These are phyloP conservation scores for Gelatoporia subvermispora DNA, from an alignment of 768 basidiomycete genomes.

Conservation along the genomic window DNA sequence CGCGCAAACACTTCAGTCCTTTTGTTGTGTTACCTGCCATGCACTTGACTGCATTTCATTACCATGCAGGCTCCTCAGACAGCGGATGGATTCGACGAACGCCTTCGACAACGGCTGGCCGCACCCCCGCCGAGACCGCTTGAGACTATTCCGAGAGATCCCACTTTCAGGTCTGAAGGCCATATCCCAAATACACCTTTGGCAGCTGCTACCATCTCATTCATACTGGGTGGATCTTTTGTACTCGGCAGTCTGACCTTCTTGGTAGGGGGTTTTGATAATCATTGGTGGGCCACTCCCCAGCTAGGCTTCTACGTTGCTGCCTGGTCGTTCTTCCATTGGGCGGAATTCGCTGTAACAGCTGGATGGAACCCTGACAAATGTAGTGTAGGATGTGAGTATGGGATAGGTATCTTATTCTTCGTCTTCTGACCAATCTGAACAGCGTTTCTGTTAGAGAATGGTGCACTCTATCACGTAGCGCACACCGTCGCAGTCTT, in stretches of 20 bases:
- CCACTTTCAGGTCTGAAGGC: slow-evolving; percentile 36
- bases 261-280: slow-evolving; percentile 37
- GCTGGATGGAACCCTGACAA: slow-evolving; percentile 94
- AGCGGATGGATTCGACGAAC: slow-evolving; percentile 20
- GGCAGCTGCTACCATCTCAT: slow-evolving; percentile 70
- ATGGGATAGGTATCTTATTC: too few species aligned
- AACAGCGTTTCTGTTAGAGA: slow-evolving; percentile 89
- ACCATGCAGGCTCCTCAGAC: not conserved
- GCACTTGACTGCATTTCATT: not conserved
- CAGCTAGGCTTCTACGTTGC: slow-evolving; percentile 82
- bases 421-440: not conserved
- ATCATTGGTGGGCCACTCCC: slow-evolving; percentile 60
- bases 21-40: slow-evolving; percentile 1
- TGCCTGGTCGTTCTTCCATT: slow-evolving; percentile 85
- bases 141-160: slow-evolving; percentile 46
- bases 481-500: slow-evolving; percentile 73
- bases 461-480: slow-evolving; percentile 78
- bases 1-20: not conserved
- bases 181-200: slow-evolving; percentile 89
- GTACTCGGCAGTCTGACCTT: slow-evolving; percentile 51
- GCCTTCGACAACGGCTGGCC: slow-evolving; percentile 37
- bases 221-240: slow-evolving; percentile 76
- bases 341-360: slow-evolving; percentile 92
- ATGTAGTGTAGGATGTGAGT: slow-evolving; percentile 89
- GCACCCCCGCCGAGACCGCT: slow-evolving; percentile 35